These are phyloP conservation scores for Chlorella variabilis DNA, from an alignment of 163 green algal genomes.

Conservation along the genomic window DNA sequence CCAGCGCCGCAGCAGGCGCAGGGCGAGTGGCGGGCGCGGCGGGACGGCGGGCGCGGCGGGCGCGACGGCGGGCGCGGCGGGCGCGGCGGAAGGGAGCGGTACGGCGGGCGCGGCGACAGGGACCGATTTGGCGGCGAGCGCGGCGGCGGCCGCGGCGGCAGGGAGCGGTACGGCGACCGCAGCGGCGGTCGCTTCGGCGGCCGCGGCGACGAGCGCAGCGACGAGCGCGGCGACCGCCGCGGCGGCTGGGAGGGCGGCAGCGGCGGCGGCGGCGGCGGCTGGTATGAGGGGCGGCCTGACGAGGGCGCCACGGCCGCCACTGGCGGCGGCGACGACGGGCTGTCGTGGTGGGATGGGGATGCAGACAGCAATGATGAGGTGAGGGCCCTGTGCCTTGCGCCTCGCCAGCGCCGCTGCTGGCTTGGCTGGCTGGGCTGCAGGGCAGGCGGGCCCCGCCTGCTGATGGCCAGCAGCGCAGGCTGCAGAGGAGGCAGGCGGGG, in stretches of 20 bases:
- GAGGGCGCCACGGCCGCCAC: not conserved
- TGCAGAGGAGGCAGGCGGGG: no score
- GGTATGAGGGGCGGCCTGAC: not conserved
- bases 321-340: not conserved
- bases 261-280: not conserved
- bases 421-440: no score
- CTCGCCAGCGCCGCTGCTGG: no score
- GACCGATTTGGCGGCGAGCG: not conserved
- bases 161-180: not conserved
- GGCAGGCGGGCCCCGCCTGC: no score
- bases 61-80: not conserved
- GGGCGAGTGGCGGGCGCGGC: not conserved
- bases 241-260: not conserved
- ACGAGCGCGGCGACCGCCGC: not conserved
- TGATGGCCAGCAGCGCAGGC: no score
- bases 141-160: no score
- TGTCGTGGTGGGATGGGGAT: constrained; percentile 31
- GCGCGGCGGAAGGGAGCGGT: not conserved
- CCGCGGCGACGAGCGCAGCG: not conserved
- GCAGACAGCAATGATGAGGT: not conserved
- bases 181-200: not conserved
- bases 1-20: not conserved
- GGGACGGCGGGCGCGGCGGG: not conserved
- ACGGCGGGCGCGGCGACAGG: not conserved
- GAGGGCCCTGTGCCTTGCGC: not conserved